Evolutionary conservation across 768 basidiomycete species (phyloP).

Genomic region (Russula sp.): DNA sequence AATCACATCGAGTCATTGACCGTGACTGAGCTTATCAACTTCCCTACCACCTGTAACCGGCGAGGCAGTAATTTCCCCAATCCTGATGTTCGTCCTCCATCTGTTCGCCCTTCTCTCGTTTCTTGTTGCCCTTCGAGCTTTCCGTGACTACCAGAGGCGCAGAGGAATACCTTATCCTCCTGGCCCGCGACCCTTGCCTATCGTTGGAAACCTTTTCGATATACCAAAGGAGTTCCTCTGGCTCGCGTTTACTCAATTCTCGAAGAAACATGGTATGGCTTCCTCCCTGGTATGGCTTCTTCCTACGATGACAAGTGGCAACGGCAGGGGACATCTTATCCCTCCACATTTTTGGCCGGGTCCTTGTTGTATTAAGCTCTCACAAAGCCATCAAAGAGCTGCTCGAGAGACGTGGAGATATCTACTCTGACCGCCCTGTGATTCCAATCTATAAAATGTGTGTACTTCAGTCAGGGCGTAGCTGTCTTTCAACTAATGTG

Average conservation of each 20-base stretch:
- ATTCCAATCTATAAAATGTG: conserved; percentile 4
- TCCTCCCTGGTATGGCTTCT: background rate
- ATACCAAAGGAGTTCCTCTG: conserved; percentile 9
- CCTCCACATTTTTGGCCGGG: background rate
- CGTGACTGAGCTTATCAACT: too few relatives aligned
- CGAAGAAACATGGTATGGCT: conserved; percentile 8
- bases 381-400: conserved; percentile 2
- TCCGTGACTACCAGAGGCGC: background rate
- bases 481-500: background rate
- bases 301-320: background rate
- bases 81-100: background rate
- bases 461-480: too few relatives aligned
- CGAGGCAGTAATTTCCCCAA: background rate
- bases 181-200: conserved; percentile 7
- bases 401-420: conserved; percentile 2
- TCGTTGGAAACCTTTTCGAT: conserved; percentile 13
- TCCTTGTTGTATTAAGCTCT: conserved; percentile 8
- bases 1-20: too few relatives aligned
- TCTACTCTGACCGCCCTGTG: conserved; percentile 11
- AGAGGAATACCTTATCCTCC: conserved; percentile 6
- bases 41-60: too few relatives aligned
- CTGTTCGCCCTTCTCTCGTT: background rate
- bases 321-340: conserved; percentile 4
- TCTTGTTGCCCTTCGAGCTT: background rate
- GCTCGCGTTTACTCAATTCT: background rate